Evolutionary conservation across 2,329 filamentous ascomycete genomes (phyloP).

Genomic region (Fusarium sp.): DNA sequence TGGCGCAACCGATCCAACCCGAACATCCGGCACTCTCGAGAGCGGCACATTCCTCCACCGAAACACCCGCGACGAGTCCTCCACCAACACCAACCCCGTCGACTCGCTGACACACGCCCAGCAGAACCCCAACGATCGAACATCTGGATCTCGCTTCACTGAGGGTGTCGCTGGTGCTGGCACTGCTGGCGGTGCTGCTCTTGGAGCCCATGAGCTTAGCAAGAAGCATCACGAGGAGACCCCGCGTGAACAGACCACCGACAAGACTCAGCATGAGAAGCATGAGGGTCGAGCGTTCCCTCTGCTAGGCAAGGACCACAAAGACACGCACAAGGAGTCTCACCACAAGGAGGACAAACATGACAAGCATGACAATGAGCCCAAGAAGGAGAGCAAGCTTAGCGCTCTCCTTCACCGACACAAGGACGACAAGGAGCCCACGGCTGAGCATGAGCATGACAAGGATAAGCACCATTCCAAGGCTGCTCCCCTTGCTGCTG

Average conservation of each 20-base stretch:
- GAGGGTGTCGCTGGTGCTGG: slow-evolving; percentile 24
- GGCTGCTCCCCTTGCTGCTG: slow-evolving; percentile 29
- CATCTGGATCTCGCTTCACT: slow-evolving; percentile 15
- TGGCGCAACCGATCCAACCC: background rate
- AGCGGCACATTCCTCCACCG: slow-evolving; percentile 13
- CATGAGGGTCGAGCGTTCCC: slow-evolving; percentile 35
- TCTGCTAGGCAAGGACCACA: slow-evolving; percentile 23
- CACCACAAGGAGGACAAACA: slow-evolving; percentile 15
- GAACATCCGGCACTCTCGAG: slow-evolving; percentile 5
- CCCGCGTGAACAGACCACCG: background rate
- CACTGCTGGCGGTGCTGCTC: slow-evolving; percentile 4
- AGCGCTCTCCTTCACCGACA: background rate
- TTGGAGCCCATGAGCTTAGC: slow-evolving; percentile 21
- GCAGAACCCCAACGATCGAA: background rate
- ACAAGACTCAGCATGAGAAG: slow-evolving; percentile 7
- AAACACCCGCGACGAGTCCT: slow-evolving; percentile 1
- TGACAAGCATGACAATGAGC: slow-evolving; percentile 23
- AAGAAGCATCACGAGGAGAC: slow-evolving; percentile 12
- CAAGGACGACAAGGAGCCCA: background rate
- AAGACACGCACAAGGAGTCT: slow-evolving; percentile 21
- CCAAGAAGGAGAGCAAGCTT: slow-evolving; percentile 27
- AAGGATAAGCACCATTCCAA: slow-evolving; percentile 25
- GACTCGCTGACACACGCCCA: slow-evolving; percentile 4
- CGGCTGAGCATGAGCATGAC: background rate
- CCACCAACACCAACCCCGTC: slow-evolving; percentile 6